Base-by-base conservation (phyloP, 805 yeast genomes). In the Danielia reshetovae region DNA sequence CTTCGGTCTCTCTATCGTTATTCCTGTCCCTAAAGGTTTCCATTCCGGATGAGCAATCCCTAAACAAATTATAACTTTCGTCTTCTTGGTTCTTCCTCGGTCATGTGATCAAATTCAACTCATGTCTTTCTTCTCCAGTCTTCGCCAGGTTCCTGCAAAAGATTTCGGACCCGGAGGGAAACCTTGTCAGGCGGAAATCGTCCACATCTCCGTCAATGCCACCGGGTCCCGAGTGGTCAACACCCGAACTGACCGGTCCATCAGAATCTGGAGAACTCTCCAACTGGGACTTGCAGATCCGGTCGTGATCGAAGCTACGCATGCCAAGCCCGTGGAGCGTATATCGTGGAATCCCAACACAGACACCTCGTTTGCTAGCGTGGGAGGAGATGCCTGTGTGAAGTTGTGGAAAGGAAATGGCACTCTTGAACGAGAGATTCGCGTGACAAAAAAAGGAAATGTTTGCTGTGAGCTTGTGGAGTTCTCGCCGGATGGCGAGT, bases 301-400 rank as follows among this genome's bases (percentile, higher is more conserved):
- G 2, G 59, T 62, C 3, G 48, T 50, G 9, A 60, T 76, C 14
- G 70, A 62, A 26, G 54, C 55, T 21, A 61, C 71, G 2, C 79
- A 74, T 41, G 39, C 43, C 3, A 54, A 54, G 30, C 46, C 64
- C 2, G 70, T 70, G 14, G 69, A 65, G 34, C 41, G 62, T 15
- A 39, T 77, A 7, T 45, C 67, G 2, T 77, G 80, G 80, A 59
- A 70, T 30, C 80, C 82, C 0, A 49, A 49, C 13, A 50, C 61
- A 18, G 74, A 75, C 18, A 60, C 60, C 27, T 45, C 60, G 9
- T 59, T 77, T 34, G 78, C 72, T 3, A 60, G 74, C 5, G 77
- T 72, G 23, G 77, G 77, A 5, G 46, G 62, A 18, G 82, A 75
- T 45, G 60, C 61, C 9, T 46, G 40, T 28, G 55, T 77, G 24